Conservation (phyloP, 495 filamentous ascomycete species). For the Letharia lupina region DNA sequence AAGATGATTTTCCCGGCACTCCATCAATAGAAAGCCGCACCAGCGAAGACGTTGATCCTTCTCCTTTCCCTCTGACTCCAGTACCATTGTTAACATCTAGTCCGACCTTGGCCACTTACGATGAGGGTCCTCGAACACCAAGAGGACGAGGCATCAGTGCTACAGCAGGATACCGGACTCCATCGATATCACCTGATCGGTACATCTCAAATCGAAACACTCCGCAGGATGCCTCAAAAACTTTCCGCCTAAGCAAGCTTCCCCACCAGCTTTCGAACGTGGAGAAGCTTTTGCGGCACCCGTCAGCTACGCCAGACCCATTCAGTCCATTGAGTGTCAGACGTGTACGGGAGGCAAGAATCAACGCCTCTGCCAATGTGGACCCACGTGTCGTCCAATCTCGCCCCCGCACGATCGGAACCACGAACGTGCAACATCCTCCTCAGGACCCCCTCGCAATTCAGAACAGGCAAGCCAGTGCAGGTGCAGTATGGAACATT, state of each 20-base stretch:
- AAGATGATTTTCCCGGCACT: neutral
- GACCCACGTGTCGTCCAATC: constrained; percentile 1
- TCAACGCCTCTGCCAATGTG: neutral
- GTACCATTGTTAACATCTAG: neutral
- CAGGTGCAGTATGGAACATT: constrained; percentile 72
- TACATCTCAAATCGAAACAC: constrained; percentile 55
- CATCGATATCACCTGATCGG: constrained; percentile 47
- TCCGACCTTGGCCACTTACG: neutral
- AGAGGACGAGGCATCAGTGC: constrained; percentile 14
- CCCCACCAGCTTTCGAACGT: constrained; percentile 48
- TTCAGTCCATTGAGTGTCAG: constrained; percentile 44
- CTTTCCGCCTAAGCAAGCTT: constrained; percentile 57
- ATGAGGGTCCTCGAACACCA: constrained; percentile 3
- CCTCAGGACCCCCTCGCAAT: constrained; percentile 9
- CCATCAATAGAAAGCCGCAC: neutral
- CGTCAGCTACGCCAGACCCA: constrained; percentile 52
- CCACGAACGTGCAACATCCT: constrained; percentile 12
- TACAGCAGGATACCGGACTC: constrained; percentile 5
- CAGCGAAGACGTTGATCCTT: constrained; percentile 7
- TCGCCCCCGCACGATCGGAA: constrained; percentile 16
- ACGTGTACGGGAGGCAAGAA: constrained; percentile 7
- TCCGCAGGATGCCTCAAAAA: constrained; percentile 39
- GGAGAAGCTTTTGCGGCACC: constrained; percentile 54
- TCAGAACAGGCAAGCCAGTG: constrained; percentile 44
- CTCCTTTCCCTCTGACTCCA: constrained; percentile 21